Evolutionary conservation across 345 rosid genomes (phyloP).

Genomic region (Brassica rapa): DNA sequence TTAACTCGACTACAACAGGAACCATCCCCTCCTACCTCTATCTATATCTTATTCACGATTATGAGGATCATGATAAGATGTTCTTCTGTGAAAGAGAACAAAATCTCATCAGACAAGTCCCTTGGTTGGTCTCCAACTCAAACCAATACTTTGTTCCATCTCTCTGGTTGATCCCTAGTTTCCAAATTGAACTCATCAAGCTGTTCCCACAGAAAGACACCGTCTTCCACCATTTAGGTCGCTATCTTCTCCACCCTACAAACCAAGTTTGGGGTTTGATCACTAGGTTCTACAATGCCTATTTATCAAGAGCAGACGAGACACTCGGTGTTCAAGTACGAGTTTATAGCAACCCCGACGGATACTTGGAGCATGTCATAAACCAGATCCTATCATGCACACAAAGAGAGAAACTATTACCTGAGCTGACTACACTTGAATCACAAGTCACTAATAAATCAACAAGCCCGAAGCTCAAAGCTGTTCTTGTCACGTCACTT

Average conservation of each 20-base stretch:
- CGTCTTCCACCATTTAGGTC: constrained; percentile 39
- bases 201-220: constrained; percentile 40
- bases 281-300: constrained; percentile 25
- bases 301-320: constrained; percentile 41
- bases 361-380: constrained; percentile 22
- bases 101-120: constrained; percentile 13
- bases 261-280: constrained; percentile 45
- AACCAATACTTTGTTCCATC: constrained; percentile 34
- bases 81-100: constrained; percentile 39
- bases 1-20: constrained; percentile 20
- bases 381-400: constrained; percentile 38
- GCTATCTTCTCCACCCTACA: constrained; percentile 44
- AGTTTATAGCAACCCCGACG: background rate
- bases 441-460: constrained; percentile 3
- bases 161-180: constrained; percentile 36
- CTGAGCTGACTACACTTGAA: background rate
- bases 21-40: constrained; percentile 15
- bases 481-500: constrained; percentile 45
- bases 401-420: constrained; percentile 33
- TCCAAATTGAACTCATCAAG: constrained; percentile 15
- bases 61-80: constrained; percentile 32
- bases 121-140: constrained; percentile 39
- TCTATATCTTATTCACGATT: constrained; percentile 35
- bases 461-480: constrained; percentile 20
- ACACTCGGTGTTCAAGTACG: constrained; percentile 42